These are phyloP conservation scores for Butyriboletus loyo DNA, from an alignment of 768 basidiomycete species.

Conservation along the genomic window DNA sequence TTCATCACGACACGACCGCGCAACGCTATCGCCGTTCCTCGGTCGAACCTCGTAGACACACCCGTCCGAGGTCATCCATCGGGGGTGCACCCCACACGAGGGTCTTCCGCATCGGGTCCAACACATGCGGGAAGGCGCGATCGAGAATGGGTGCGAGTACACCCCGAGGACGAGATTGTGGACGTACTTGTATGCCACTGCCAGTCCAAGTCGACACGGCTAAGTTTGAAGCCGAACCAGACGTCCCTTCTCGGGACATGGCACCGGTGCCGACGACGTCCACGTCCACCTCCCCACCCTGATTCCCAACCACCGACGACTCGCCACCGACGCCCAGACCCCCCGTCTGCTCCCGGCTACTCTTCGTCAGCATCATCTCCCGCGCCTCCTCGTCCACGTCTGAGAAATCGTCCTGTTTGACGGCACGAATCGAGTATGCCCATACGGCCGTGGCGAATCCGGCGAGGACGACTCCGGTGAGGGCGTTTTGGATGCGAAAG, in stretches of 20 bases:
- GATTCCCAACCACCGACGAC: too few species aligned
- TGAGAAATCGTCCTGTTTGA: conserved; percentile 90
- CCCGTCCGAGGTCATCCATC: conserved; percentile 57
- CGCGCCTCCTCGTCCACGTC: conserved; percentile 79
- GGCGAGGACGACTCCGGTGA: conserved; percentile 71
- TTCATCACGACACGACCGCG: too few species aligned
- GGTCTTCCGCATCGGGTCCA: conserved; percentile 63
- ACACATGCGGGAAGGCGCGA: conserved; percentile 43
- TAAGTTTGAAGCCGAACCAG: neutral
- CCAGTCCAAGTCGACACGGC: neutral
- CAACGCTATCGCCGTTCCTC: neutral
- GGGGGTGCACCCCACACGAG: conserved; percentile 73
- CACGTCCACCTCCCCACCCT: neutral
- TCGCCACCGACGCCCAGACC: neutral
- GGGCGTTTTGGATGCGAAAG: conserved; percentile 72
- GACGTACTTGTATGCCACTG: neutral
- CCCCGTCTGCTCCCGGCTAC: neutral
- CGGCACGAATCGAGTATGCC: conserved; percentile 90
- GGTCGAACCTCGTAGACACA: conserved; percentile 17
- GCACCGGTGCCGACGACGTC: neutral
- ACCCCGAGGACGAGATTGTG: conserved; percentile 36
- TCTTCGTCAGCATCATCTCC: conserved; percentile 45
- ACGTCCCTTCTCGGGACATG: neutral
- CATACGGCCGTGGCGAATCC: conserved; percentile 81
- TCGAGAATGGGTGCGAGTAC: conserved; percentile 45